These are phyloP conservation scores for Mytilinidion resinicola DNA, from an alignment of 495 filamentous ascomycete species.

Conservation along the genomic window DNA sequence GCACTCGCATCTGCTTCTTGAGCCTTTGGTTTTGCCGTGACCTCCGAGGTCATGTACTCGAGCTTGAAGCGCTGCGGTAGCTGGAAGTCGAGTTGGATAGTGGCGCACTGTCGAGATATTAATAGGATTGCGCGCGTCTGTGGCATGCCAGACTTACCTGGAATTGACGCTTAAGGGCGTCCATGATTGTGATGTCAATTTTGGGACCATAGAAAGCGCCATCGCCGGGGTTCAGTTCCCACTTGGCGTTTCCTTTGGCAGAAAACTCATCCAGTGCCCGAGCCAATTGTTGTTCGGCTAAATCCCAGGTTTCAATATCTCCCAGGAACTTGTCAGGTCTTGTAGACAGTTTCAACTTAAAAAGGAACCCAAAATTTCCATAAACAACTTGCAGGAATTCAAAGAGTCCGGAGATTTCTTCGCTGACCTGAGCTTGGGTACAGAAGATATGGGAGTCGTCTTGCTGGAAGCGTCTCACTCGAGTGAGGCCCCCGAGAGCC, in stretches of 20 bases:
- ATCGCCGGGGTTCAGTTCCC: slow-evolving; percentile 87
- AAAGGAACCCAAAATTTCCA: slow-evolving; percentile 86
- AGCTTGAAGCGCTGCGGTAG: slow-evolving; percentile 78
- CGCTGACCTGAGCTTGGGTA: slow-evolving; percentile 61
- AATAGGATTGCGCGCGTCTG: slow-evolving; percentile 23
- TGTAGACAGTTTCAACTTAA: slow-evolving; percentile 92
- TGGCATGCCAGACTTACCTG: no score
- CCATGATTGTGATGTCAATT: slow-evolving; percentile 87
- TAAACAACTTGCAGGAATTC: slow-evolving; percentile 82
- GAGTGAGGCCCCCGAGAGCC: slow-evolving; percentile 80
- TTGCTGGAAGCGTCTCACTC: slow-evolving; percentile 89
- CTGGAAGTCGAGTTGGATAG: slow-evolving; percentile 96
- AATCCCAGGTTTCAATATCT: slow-evolving; percentile 78
- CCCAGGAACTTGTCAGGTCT: slow-evolving; percentile 90
- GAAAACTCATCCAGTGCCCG: slow-evolving; percentile 73
- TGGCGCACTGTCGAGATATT: slow-evolving; percentile 57
- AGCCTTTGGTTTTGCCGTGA: slow-evolving; percentile 31
- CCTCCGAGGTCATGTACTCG: slow-evolving; percentile 70
- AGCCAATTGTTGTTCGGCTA: slow-evolving; percentile 72
- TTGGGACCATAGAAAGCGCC: slow-evolving; percentile 97
- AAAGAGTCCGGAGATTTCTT: slow-evolving; percentile 81
- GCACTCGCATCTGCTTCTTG: slow-evolving; percentile 32
- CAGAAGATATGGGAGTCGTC: slow-evolving; percentile 96
- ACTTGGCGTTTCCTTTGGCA: slow-evolving; percentile 56
- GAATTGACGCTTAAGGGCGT: slow-evolving; percentile 40